phyloP scores from a whole-genome alignment of 441 rosid species.

The Theobroma grandiflorum region DNA sequence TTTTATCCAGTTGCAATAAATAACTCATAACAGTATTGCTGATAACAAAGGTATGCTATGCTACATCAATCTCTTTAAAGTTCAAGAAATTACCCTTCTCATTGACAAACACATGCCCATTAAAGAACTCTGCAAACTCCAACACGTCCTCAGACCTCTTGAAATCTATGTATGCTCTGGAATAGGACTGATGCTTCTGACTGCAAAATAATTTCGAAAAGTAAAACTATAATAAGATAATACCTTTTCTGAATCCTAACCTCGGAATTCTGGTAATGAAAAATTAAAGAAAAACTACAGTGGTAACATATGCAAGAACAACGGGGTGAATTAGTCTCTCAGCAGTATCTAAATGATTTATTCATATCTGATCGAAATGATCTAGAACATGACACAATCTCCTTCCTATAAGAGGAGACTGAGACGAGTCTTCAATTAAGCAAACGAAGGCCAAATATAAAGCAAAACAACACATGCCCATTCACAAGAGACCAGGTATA shows the following conservation, averaged over 20 bases:
- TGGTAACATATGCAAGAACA: background rate
- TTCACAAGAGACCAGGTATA: background rate
- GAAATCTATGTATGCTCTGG: constrained; percentile 79
- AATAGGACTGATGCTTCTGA: constrained; percentile 62
- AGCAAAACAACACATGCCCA: background rate
- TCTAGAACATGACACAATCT: background rate
- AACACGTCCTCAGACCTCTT: constrained; percentile 68
- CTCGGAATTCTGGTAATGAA: background rate
- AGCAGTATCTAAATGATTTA: background rate
- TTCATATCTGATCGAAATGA: constrained; percentile 1
- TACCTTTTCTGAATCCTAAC: background rate
- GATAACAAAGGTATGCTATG: constrained; percentile 6
- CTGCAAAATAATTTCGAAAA: constrained; percentile 46
- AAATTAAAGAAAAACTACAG: background rate
- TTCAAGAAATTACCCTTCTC: constrained; percentile 69
- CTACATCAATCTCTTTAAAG: constrained; percentile 23
- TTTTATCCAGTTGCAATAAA: constrained; percentile 1
- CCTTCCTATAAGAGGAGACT: background rate
- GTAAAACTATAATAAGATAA: constrained; percentile 23
- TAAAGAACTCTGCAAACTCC: constrained; percentile 78
- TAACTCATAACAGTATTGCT: background rate
- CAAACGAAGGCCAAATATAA: constrained; percentile 19
- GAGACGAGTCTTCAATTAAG: constrained; percentile 3
- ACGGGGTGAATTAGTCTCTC: background rate
- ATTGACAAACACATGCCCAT: constrained; percentile 78